Evolutionary conservation across 371 early-diverging fungal species (phyloP), one percentile per base, ranked within the genome.

Genomic region (Mucor racemosus): DNA sequence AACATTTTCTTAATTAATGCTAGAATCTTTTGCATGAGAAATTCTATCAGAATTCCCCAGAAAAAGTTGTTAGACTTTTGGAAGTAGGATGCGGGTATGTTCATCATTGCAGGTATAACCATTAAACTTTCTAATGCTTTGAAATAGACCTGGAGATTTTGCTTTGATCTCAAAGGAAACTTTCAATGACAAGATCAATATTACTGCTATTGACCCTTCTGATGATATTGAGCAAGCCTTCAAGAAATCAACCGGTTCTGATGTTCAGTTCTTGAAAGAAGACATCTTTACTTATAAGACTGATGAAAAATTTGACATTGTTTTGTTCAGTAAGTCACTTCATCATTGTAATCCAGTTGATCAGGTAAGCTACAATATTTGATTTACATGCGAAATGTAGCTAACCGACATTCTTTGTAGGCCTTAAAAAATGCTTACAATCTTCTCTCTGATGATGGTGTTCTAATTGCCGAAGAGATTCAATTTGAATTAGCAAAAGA

Each of bases 41-140:
- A 2, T 59, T 59, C n/a, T 65, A 50, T 11, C 17, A 60, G 17
- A 17, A 54, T 4, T 40, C 56, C 17, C 67, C 64, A 31, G 36
- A 59, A 5, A 58, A 55, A 15, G 41, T 60, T 4, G 38, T 77
- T 13, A 44, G 50, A 10, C 19, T 74, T 5, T 53, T 76, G 35
- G 78, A 78, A 63, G 66, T 73, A 19, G 78, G 78, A 9, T 78
- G 78, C 17, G 78, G 77, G 76, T 73, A 68, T 35, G 56, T 53
- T 56, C n/a, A 1, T 36, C 34, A 15, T 44, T 54, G 4, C 38
- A 53, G 13, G 13, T 44, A 21, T 15, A 0, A 19, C 9, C 33
- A 54, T 8, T 10, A 33, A 41, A 46, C 39, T 54, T 11, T 38
- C 9, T 38, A 38, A 42, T 39, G 44, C 9, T 33, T 34, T 44